Evolutionary conservation across 176 grass and related monocot species (phyloP), one percentile per base, ranked within the genome.

Genomic region (Oryza punctata): DNA sequence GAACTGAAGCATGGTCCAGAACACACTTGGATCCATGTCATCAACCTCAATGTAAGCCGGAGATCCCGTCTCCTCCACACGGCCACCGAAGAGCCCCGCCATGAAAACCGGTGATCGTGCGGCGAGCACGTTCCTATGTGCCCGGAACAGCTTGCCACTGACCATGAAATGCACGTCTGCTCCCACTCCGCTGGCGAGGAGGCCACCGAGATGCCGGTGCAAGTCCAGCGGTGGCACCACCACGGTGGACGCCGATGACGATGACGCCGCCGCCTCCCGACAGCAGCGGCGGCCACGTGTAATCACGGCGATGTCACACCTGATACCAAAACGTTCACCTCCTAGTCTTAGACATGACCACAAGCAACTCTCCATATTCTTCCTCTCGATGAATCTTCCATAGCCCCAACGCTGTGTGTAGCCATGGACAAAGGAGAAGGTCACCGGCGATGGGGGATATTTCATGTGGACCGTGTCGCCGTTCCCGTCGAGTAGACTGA

Each of bases 1-100:
- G 66, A 80, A 87, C 35, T 65, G 47, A 25, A 87, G 85, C 47
- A 91, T 7, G 24, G 69, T 85, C 76, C 70, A 19, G 61, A 91
- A 91, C 8, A 67, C 76, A 4, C 38, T 43, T 1, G 78, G 1
- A 41, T 75, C 65, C 78, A 87, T 67, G 5, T 81, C 85, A 11
- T 87, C 70, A 15, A 82, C 38, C n/a, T 0, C 37, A 29, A 82
- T 4, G 7, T 4, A 8, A 15, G 15, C 49, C 1, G n/a, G 1
- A 8, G 29, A 8, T 3, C 8, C n/a, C 28, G 19, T 30, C n/a
- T 83, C 81, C 15, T 11, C 44, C 59, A 65, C 65, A 0, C 4
- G 6, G 37, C 0, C 27, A 12, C 81, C 70, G 12, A 75, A 66
- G 12, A 83, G 71, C 70, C 75, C 60, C 5, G 70, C 81, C 19